A percentile compares a stretch with the other conserved stretches of the same genome.
These are phyloP conservation scores for Vicia sativa DNA, from an alignment of 306 rosid species.

Conservation along the genomic window DNA sequence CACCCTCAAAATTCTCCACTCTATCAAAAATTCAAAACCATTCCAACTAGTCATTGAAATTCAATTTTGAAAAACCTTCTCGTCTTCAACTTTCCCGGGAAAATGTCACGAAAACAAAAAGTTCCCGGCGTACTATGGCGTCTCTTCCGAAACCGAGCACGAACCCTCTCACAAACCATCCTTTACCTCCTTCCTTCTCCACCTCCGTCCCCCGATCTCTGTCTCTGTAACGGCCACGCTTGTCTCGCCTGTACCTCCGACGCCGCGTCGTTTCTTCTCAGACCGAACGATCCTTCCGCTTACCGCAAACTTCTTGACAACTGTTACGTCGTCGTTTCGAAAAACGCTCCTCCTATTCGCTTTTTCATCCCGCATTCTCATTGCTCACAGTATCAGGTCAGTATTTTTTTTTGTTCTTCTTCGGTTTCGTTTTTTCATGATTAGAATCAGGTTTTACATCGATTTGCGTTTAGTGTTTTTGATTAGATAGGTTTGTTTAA, in stretches of 20 bases:
- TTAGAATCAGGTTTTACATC: not conserved
- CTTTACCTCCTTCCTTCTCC: slow-evolving; percentile 56
- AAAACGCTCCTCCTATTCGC: slow-evolving; percentile 37
- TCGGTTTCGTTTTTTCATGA: not conserved
- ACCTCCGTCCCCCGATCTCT: slow-evolving; percentile 32
- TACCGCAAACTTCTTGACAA: slow-evolving; percentile 51
- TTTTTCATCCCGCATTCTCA: slow-evolving; percentile 39
- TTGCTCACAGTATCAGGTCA: slow-evolving; percentile 62
- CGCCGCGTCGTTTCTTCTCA: slow-evolving; percentile 48
- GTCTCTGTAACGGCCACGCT: slow-evolving; percentile 48
- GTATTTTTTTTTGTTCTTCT: not conserved
- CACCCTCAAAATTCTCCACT: not conserved
- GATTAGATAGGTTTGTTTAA: not conserved
- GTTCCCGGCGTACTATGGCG: slow-evolving; percentile 71
- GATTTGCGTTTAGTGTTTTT: too few species aligned
- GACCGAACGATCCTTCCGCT: slow-evolving; percentile 59
- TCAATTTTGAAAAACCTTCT: slow-evolving; percentile 1
- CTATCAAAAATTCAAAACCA: not conserved
- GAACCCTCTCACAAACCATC: slow-evolving; percentile 53
- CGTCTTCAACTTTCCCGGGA: slow-evolving; percentile 9
- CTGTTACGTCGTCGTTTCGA: slow-evolving; percentile 58
- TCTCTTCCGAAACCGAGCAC: slow-evolving; percentile 53
- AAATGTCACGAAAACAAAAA: slow-evolving; percentile 57
- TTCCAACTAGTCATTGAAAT: too few species aligned
- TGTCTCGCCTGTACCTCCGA: slow-evolving; percentile 56